Percentiles rank a stretch among this genome's conserved stretches.
These are phyloP conservation scores for Acanthamoeba sp. DNA, from an alignment of 208 protist species.

Conservation along the genomic window DNA sequence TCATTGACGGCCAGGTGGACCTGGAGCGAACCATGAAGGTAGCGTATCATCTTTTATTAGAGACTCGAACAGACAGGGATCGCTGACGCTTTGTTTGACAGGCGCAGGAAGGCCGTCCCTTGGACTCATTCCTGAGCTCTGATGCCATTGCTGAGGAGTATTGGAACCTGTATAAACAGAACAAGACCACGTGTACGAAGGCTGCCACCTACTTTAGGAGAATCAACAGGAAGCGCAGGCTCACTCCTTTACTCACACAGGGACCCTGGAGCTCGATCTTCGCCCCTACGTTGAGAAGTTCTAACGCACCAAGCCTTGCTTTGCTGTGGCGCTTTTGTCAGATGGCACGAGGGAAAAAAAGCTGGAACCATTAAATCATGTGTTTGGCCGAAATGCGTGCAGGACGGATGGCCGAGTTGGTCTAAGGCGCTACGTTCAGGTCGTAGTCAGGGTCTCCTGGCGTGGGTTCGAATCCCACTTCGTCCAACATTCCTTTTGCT, in stretches of 20 bases:
- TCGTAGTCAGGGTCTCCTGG: background rate
- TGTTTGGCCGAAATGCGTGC: too few species aligned
- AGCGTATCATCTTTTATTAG: background rate
- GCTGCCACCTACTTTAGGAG: background rate
- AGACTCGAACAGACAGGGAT: background rate
- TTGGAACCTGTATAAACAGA: constrained; percentile 83
- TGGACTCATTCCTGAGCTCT: constrained; percentile 60
- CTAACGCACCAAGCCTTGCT: background rate
- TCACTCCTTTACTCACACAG: background rate
- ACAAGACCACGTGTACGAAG: constrained; percentile 71
- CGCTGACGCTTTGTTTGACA: background rate
- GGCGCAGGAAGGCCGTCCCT: background rate
- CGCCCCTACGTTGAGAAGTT: constrained; percentile 82
- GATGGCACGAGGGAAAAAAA: too few species aligned
- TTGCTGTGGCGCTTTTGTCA: too few species aligned
- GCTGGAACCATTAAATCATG: too few species aligned
- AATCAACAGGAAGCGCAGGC: background rate
- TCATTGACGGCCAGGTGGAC: constrained; percentile 84
- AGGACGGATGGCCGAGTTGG: background rate
- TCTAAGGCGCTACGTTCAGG: background rate
- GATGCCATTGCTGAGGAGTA: constrained; percentile 81
- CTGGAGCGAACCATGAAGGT: constrained; percentile 68
- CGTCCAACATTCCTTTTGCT: background rate
- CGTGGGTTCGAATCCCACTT: background rate
- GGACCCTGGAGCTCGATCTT: constrained; percentile 81